Percentiles rank a stretch among this genome's conserved stretches.
Evolutionary conservation across 768 basidiomycete species (phyloP).

Genomic region (Boletus huronensis): DNA sequence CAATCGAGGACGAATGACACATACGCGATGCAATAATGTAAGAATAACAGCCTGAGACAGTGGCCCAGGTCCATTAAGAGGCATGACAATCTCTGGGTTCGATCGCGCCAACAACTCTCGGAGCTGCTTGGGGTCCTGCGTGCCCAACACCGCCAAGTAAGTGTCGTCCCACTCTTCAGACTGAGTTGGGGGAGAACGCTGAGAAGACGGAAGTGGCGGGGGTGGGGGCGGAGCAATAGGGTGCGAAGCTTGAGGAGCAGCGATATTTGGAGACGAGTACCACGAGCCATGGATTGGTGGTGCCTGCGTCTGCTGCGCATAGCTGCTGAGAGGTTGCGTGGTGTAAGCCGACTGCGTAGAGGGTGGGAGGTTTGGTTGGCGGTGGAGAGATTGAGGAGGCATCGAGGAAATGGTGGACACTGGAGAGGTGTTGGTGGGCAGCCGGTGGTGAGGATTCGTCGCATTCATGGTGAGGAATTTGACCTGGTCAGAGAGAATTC

Average conservation of each 20-base stretch:
- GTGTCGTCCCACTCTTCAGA: conserved; percentile 82
- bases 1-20: conserved; percentile 27
- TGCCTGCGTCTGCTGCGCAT: conserved; percentile 32
- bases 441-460: conserved; percentile 34
- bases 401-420: conserved; percentile 36
- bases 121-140: conserved; percentile 70
- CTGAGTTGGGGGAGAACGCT: conserved; percentile 51
- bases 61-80: conserved; percentile 61
- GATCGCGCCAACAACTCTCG: conserved; percentile 70
- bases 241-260: conserved; percentile 80
- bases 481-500: conserved; percentile 74
- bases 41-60: conserved; percentile 83
- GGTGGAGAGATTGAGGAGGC: conserved; percentile 34
- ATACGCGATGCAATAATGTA: conserved; percentile 77
- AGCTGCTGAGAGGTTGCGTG: conserved; percentile 33
- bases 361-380: conserved; percentile 33
- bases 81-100: conserved; percentile 79
- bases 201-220: conserved; percentile 38
- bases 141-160: conserved; percentile 72
- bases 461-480: conserved; percentile 70
- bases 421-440: conserved; percentile 33
- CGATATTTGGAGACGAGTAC: conserved; percentile 59
- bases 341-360: conserved; percentile 35
- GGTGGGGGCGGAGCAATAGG: conserved; percentile 66
- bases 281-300: conserved; percentile 40